Evolutionary conservation across 352 stramenopile species (phyloP).

Genomic region (Thraustochytrium sp.): DNA sequence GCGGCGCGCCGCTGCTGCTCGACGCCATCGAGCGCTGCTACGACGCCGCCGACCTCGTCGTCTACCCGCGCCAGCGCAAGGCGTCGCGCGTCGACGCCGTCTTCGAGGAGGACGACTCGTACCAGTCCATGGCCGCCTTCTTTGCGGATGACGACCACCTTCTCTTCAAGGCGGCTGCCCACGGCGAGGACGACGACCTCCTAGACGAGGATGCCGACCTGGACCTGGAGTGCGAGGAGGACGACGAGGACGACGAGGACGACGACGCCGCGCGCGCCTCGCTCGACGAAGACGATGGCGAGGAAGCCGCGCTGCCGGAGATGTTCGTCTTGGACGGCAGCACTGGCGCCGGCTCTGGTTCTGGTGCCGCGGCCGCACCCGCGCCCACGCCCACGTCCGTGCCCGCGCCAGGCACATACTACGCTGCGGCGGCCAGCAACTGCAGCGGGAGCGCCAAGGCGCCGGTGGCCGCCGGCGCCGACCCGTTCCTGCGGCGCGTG

Average conservation of each 20-base stretch:
- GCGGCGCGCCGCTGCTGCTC: background rate
- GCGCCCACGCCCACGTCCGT: too few species aligned
- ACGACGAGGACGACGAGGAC: conserved; percentile 11
- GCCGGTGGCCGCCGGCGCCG: background rate
- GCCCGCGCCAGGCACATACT: too few species aligned
- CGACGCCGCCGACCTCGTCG: background rate
- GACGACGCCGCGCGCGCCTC: background rate
- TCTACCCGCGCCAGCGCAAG: background rate
- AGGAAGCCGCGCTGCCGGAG: background rate
- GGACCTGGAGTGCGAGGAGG: background rate
- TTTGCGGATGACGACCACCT: background rate
- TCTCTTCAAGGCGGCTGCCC: background rate
- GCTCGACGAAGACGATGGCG: background rate
- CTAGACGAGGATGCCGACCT: background rate
- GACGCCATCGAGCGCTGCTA: conserved; percentile 13
- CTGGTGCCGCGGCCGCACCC: background rate
- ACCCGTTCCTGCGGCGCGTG: background rate
- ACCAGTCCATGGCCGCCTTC: background rate
- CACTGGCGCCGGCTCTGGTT: background rate
- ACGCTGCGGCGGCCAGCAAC: too few species aligned
- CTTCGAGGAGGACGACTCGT: background rate
- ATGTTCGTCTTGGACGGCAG: too few species aligned
- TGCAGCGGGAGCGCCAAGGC: too few species aligned
- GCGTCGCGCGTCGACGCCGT: background rate
- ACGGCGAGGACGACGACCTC: background rate